A percentile compares a stretch with the other conserved stretches of the same genome.
These are phyloP conservation scores for Chlorella sp. DNA, from an alignment of 139 green algal genomes.

Conservation along the genomic window DNA sequence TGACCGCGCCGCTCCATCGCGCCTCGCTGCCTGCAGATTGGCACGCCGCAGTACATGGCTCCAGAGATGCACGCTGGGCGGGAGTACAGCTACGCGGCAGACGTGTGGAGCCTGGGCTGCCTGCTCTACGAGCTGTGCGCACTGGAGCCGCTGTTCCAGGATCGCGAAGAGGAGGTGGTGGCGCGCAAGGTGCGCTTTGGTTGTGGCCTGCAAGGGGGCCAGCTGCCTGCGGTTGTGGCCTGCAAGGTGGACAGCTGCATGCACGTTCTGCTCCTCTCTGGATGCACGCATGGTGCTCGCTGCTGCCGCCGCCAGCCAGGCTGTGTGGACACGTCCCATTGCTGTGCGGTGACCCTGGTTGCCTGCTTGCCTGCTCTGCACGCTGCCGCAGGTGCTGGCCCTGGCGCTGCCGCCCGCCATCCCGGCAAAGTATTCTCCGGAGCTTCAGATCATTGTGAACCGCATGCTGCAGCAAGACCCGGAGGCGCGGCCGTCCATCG, in stretches of 20 bases:
- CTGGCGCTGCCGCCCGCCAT: background rate
- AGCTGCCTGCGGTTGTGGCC: no score
- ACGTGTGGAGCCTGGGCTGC: slow-evolving; percentile 21
- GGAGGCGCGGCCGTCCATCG: background rate
- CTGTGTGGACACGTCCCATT: background rate
- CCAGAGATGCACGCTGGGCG: slow-evolving; percentile 22
- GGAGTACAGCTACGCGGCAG: background rate
- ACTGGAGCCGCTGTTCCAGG: slow-evolving; percentile 18
- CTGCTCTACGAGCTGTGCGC: slow-evolving; percentile 18
- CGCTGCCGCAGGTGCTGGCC: slow-evolving; percentile 16
- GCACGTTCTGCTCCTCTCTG: no score
- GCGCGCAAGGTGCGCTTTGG: background rate
- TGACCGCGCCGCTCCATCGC: no score
- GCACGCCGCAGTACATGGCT: slow-evolving; percentile 29
- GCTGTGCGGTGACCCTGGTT: background rate
- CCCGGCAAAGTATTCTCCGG: slow-evolving; percentile 1
- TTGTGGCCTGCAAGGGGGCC: no score
- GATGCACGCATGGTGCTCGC: no score
- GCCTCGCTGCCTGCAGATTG: slow-evolving; percentile 8
- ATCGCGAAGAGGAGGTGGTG: background rate
- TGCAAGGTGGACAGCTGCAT: no score
- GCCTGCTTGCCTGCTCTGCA: background rate
- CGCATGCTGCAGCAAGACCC: slow-evolving; percentile 22
- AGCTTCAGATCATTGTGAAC: slow-evolving; percentile 16
- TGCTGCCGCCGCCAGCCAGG: background rate